Evolutionary conservation across 139 green algal genomes (phyloP).

Genomic region (Picochlorum sp.): DNA sequence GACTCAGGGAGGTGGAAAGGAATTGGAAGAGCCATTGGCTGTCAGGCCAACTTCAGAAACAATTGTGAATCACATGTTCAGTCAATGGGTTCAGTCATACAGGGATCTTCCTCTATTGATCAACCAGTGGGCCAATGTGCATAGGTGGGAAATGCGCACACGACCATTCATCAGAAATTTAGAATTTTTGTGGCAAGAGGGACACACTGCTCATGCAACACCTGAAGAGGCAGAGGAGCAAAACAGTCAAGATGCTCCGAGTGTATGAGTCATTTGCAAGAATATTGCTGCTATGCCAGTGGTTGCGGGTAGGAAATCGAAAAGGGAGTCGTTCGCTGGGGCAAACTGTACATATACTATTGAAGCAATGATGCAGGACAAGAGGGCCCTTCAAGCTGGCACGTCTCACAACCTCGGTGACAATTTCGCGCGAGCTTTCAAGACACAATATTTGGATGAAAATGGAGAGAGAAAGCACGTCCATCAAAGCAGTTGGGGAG

Average conservation of each 20-base stretch:
- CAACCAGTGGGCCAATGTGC: slow-evolving; percentile 99
- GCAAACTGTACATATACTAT: slow-evolving; percentile 95
- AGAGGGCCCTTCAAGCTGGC: slow-evolving; percentile 80
- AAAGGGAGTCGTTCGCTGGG: slow-evolving; percentile 76
- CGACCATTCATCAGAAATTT: slow-evolving; percentile 94
- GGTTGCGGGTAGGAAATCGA: slow-evolving; percentile 83
- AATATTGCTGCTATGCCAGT: slow-evolving; percentile 86
- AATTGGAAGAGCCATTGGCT: slow-evolving; percentile 95
- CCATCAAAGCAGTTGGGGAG: slow-evolving; percentile 90
- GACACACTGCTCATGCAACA: slow-evolving; percentile 95
- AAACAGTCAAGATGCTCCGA: slow-evolving; percentile 66
- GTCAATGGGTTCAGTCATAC: slow-evolving; percentile 77
- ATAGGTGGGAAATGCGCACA: slow-evolving; percentile 98
- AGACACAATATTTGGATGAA: slow-evolving; percentile 58
- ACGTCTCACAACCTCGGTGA: slow-evolving; percentile 94
- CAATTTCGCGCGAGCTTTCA: slow-evolving; percentile 91
- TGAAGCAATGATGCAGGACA: slow-evolving; percentile 98
- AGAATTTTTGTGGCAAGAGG: slow-evolving; percentile 99
- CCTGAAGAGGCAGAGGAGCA: slow-evolving; percentile 86
- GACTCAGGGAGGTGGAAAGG: slow-evolving; percentile 90
- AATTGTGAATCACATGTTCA: slow-evolving; percentile 99
- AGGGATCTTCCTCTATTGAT: slow-evolving; percentile 92
- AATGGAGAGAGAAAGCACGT: slow-evolving; percentile 56
- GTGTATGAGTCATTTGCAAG: slow-evolving; percentile 68
- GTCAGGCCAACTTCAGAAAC: slow-evolving; percentile 95